phyloP scores from a whole-genome alignment of 176 grass and related monocot genomes.

The Cymbopogon citratus region DNA sequence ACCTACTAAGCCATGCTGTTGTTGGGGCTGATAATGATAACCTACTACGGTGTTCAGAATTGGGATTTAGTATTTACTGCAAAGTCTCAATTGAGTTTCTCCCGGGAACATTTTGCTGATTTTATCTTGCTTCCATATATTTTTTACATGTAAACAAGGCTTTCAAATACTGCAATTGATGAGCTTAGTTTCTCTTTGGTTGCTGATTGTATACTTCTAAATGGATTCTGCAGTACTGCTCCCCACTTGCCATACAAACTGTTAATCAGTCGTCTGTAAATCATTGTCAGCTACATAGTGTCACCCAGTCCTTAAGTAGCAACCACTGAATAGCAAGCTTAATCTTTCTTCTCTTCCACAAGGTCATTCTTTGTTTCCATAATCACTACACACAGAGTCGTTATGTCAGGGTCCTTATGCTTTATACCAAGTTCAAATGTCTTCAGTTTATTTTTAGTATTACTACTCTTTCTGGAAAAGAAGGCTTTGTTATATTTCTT shows the following conservation, averaged over 20 bases:
- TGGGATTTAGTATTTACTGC: constrained; percentile 1
- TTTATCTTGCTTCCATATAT: background rate
- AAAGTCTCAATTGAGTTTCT: background rate
- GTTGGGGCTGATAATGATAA: background rate
- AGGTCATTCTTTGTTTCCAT: background rate
- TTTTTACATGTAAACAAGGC: background rate
- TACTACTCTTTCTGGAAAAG: constrained; percentile 14
- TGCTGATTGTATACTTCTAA: constrained; percentile 15
- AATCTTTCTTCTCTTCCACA: background rate
- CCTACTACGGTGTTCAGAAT: background rate
- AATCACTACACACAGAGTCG: background rate
- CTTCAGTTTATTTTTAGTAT: constrained; percentile 2
- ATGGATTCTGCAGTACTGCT: constrained; percentile 16
- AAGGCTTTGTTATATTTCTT: constrained; percentile 14
- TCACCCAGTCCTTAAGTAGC: background rate
- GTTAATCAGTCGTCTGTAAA: background rate
- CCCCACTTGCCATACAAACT: background rate
- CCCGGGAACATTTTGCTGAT: background rate
- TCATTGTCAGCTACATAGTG: background rate
- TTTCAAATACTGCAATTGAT: background rate
- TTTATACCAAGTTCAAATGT: background rate
- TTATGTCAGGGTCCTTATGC: background rate
- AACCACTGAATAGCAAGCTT: background rate
- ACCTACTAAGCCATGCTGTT: constrained; percentile 1
- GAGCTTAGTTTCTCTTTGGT: background rate